phyloP scores from a whole-genome alignment of 2,329 filamentous ascomycete genomes.

The Fusarium chlamydosporum region DNA sequence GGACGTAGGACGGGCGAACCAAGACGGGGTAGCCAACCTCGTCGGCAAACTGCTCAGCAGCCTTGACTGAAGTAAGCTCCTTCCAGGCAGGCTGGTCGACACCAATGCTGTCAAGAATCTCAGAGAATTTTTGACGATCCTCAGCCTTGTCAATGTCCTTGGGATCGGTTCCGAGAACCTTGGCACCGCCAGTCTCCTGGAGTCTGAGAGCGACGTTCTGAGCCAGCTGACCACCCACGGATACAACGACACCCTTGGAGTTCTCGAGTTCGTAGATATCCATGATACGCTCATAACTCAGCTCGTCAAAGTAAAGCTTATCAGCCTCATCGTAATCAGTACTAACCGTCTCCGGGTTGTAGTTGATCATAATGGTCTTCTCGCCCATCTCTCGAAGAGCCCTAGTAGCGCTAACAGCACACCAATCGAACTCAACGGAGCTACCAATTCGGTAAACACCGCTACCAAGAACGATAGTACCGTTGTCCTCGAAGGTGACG shows the following conservation, averaged over 20 bases:
- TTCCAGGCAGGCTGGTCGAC: conserved; percentile 99
- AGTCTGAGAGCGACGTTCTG: conserved; percentile 97
- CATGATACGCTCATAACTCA: conserved; percentile 98
- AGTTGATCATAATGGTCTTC: conserved; percentile 98
- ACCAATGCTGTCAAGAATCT: conserved; percentile 95
- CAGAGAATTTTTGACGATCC: conserved; percentile 97
- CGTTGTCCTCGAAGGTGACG: conserved; percentile 92
- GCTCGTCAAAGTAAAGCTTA: conserved; percentile 95
- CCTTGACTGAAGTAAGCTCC: conserved; percentile 90
- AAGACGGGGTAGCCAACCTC: conserved; percentile 93
- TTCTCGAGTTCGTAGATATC: conserved; percentile 97
- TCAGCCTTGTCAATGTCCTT: conserved; percentile 97
- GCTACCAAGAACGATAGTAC: conserved; percentile 88
- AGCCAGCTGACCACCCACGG: conserved; percentile 93
- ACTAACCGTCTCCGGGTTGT: conserved; percentile 82
- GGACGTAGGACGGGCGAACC: conserved; percentile 93
- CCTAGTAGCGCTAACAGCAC: conserved; percentile 89
- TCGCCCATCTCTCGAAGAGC: conserved; percentile 88
- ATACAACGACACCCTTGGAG: conserved; percentile 90
- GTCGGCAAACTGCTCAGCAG: conserved; percentile 88
- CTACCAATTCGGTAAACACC: conserved; percentile 98
- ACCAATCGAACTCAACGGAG: conserved; percentile 99
- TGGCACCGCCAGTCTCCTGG: conserved; percentile 90
- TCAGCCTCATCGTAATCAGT: conserved; percentile 94
- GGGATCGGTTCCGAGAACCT: conserved; percentile 92